A percentile compares a stretch with the other conserved stretches of the same genome.
Conservation (phyloP, 306 rosid species). For the Lathyrus oleraceus region DNA sequence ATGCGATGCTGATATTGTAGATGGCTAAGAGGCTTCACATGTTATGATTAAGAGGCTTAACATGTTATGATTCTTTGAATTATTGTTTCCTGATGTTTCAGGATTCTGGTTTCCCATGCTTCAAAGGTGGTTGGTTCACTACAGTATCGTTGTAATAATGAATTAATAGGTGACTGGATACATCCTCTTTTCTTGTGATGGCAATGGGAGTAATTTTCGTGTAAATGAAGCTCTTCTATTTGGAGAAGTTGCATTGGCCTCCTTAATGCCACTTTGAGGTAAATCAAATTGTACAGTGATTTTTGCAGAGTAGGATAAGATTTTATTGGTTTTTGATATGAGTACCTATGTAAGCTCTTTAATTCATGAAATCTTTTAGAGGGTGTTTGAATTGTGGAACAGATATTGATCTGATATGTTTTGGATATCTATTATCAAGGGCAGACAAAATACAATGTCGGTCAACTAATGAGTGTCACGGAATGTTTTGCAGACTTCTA, state of each 20-base stretch:
- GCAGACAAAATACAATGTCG: too few relatives aligned
- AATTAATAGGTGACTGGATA: slow-evolving; percentile 34
- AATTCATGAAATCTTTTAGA: slow-evolving; percentile 27
- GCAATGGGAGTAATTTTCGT: slow-evolving; percentile 37
- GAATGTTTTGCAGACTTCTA: too few relatives aligned
- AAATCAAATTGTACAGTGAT: slow-evolving; percentile 50
- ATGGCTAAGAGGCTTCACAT: too few relatives aligned
- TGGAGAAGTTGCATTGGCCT: slow-evolving; percentile 33
- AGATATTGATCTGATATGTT: slow-evolving; percentile 7
- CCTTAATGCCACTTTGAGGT: slow-evolving; percentile 34
- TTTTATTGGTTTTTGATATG: slow-evolving; percentile 34
- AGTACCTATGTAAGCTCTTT: slow-evolving; percentile 31
- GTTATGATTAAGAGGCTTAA: too few relatives aligned
- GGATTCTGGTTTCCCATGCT: too few relatives aligned
- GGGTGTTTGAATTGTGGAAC: slow-evolving; percentile 6
- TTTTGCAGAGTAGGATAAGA: slow-evolving; percentile 34
- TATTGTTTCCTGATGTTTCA: too few relatives aligned
- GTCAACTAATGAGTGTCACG: too few relatives aligned
- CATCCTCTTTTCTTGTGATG: slow-evolving; percentile 44
- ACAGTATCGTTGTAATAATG: slow-evolving; percentile 39
- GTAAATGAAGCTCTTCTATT: slow-evolving; percentile 40
- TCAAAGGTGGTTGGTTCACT: slow-evolving; percentile 38
- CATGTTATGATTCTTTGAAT: too few relatives aligned
- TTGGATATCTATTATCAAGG: slow-evolving; percentile 33
- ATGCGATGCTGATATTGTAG: too few relatives aligned